These are phyloP conservation scores for Panicum virgatum DNA, from an alignment of 202 grass and related monocot genomes.

Conservation along the genomic window DNA sequence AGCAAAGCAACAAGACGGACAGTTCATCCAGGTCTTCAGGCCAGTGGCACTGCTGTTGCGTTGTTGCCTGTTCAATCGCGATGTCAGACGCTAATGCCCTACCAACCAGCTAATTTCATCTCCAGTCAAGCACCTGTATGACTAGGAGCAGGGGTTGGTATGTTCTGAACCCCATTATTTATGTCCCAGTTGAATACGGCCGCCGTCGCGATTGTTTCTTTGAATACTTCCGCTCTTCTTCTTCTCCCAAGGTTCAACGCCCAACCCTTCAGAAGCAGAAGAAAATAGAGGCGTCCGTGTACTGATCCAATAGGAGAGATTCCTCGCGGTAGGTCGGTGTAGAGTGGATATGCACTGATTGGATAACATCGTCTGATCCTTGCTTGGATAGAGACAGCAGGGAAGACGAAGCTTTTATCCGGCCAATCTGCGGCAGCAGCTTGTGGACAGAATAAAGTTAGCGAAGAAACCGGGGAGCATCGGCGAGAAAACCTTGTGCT, in stretches of 20 bases:
- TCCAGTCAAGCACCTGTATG: no score
- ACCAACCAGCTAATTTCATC: neutral
- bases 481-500: neutral
- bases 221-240: conserved; percentile 12
- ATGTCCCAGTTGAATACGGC: neutral
- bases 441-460: neutral
- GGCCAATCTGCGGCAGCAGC: neutral
- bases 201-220: neutral
- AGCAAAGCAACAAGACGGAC: neutral
- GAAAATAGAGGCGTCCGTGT: neutral
- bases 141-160: neutral
- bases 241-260: neutral
- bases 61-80: neutral
- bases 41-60: neutral
- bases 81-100: conserved; percentile 7
- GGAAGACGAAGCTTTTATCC: neutral
- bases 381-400: conserved; percentile 3
- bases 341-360: neutral
- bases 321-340: neutral
- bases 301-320: neutral
- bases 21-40: neutral
- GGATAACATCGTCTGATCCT: neutral
- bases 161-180: neutral
- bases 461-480: neutral
- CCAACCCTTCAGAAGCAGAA: neutral